Evolutionary conservation across 768 basidiomycete species (phyloP).

Genomic region (Boletus subcaerulescens): DNA sequence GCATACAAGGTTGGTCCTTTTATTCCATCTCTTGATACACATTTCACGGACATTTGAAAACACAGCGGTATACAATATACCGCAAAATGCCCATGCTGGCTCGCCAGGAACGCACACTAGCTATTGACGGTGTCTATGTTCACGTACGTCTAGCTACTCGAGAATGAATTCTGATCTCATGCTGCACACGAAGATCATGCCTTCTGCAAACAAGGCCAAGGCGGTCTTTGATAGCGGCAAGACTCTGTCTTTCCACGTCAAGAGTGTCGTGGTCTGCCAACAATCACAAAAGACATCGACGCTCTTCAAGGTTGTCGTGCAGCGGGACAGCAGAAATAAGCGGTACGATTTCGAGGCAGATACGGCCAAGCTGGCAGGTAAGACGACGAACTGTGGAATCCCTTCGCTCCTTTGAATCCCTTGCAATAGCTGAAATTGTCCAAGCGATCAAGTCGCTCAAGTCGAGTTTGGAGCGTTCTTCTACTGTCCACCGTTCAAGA

Average conservation of each 20-base stretch:
- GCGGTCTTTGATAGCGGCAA: constrained; percentile 87
- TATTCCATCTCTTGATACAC: neutral
- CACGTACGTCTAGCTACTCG: constrained; percentile 50
- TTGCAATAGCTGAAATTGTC: constrained; percentile 65
- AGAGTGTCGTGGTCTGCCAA: constrained; percentile 78
- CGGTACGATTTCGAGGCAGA: constrained; percentile 98
- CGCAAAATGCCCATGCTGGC: constrained; percentile 95
- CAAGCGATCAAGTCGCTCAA: constrained; percentile 68
- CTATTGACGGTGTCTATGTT: constrained; percentile 93
- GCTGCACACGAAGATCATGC: constrained; percentile 67
- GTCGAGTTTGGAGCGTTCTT: constrained; percentile 58
- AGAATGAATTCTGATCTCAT: constrained; percentile 6
- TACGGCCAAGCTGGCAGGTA: constrained; percentile 74
- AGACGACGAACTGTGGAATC: constrained; percentile 21
- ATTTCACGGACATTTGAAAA: neutral
- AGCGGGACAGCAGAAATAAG: constrained; percentile 72
- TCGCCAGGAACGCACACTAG: constrained; percentile 85
- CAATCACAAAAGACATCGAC: constrained; percentile 78
- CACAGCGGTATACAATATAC: constrained; percentile 85
- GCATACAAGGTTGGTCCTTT: constrained; percentile 71
- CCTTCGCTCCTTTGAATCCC: neutral
- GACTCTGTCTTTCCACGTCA: constrained; percentile 91
- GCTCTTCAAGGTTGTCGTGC: constrained; percentile 87
- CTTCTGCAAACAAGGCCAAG: constrained; percentile 71
- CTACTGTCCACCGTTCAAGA: constrained; percentile 58